phyloP scores from a whole-genome alignment of 139 green algal genomes.

The Nannochloris sp. region DNA sequence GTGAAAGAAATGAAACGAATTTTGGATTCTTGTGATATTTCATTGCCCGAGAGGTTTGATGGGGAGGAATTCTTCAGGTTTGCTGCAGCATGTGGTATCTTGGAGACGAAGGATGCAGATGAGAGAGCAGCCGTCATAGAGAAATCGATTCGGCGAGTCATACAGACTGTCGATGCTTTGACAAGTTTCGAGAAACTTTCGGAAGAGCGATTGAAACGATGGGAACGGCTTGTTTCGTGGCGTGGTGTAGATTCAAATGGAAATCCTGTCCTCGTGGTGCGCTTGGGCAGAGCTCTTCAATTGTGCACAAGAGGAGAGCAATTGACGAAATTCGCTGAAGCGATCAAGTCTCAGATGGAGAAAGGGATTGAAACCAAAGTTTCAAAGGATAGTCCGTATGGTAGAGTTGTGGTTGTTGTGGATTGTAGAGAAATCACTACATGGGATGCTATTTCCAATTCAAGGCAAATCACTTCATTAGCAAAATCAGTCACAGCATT shows the following conservation, averaged over 20 bases:
- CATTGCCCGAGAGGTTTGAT: slow-evolving; percentile 23
- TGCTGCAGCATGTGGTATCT: slow-evolving; percentile 23
- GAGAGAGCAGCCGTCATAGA: slow-evolving; percentile 13
- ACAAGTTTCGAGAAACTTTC: not conserved
- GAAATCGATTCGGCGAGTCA: not conserved
- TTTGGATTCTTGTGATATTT: slow-evolving; percentile 19
- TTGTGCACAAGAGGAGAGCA: slow-evolving; percentile 17
- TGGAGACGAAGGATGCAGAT: slow-evolving; percentile 14
- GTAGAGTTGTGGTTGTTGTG: slow-evolving; percentile 24
- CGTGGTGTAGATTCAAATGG: slow-evolving; percentile 18
- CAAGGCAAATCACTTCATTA: slow-evolving; percentile 24
- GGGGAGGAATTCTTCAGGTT: slow-evolving; percentile 38
- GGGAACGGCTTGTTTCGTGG: slow-evolving; percentile 34
- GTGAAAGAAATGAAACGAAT: slow-evolving; percentile 37
- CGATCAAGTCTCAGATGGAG: slow-evolving; percentile 23
- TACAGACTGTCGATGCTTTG: slow-evolving; percentile 4
- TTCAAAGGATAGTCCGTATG: not conserved
- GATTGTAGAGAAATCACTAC: slow-evolving; percentile 18
- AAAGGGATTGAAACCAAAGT: not conserved
- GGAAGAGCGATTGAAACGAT: slow-evolving; percentile 8
- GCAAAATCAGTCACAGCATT: slow-evolving; percentile 19
- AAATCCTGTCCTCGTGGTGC: slow-evolving; percentile 32
- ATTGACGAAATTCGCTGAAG: slow-evolving; percentile 11
- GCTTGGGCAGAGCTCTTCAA: slow-evolving; percentile 26
- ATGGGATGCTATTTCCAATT: slow-evolving; percentile 15